Evolutionary conservation across 2,329 filamentous ascomycete genomes (phyloP).

Genomic region (Fusarium secorum): DNA sequence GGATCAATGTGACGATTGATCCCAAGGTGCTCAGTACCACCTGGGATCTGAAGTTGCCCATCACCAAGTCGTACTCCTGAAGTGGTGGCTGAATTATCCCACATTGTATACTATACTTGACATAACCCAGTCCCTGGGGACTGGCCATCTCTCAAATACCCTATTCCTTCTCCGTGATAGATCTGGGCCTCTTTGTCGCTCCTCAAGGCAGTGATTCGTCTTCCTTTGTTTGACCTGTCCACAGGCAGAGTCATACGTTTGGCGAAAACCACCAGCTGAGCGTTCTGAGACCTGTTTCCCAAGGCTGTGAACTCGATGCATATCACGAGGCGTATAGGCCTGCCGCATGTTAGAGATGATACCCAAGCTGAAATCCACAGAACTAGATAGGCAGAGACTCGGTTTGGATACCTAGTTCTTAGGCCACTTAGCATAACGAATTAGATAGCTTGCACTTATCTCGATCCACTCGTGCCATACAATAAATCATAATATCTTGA

Average conservation of each 20-base stretch:
- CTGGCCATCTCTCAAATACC: background rate
- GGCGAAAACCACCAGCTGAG: background rate
- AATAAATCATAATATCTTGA: background rate
- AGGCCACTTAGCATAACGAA: background rate
- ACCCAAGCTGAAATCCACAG: background rate
- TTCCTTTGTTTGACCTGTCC: background rate
- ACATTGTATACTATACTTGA: background rate
- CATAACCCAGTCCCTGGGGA: background rate
- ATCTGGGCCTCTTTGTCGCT: background rate
- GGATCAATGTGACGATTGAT: background rate
- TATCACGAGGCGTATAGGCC: background rate
- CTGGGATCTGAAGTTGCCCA: background rate
- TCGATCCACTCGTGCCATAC: background rate
- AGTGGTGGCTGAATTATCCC: background rate
- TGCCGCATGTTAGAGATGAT: background rate
- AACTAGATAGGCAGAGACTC: background rate
- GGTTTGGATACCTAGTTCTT: constrained; percentile 27
- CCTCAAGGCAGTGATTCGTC: background rate
- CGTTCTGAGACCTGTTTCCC: background rate
- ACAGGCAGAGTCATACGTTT: background rate
- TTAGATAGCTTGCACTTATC: constrained; percentile 1
- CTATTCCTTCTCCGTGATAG: background rate
- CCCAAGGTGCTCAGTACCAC: background rate
- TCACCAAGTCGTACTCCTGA: background rate
- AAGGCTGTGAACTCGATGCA: background rate